A percentile compares a stretch with the other conserved stretches of the same genome.
These are phyloP conservation scores for Cercospora sp. DNA, from an alignment of 2,329 filamentous ascomycete species.

Conservation along the genomic window DNA sequence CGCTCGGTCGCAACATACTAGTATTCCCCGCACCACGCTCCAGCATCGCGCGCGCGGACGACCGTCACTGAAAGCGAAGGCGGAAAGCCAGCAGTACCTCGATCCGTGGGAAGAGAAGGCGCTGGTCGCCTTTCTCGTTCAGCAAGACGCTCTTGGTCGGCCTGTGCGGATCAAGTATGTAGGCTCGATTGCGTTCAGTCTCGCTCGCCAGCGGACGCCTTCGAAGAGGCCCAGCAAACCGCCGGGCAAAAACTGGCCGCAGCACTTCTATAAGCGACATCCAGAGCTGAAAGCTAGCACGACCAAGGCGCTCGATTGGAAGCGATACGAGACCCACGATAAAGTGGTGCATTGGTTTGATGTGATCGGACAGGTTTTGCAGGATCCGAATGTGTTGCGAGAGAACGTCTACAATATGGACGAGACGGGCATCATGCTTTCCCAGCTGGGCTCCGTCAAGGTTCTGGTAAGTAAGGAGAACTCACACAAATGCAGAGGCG, in stretches of 20 bases:
- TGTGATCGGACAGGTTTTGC: slow-evolving; percentile 34
- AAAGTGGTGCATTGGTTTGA: slow-evolving; percentile 39
- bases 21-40: too few relatives aligned
- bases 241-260: slow-evolving; percentile 26
- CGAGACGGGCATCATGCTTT: slow-evolving; percentile 40
- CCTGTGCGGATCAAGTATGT: slow-evolving; percentile 26
- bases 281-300: slow-evolving; percentile 31
- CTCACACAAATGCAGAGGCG: slow-evolving; percentile 30
- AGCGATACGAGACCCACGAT: slow-evolving; percentile 36
- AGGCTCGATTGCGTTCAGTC: slow-evolving; percentile 18
- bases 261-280: slow-evolving; percentile 31
- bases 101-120: slow-evolving; percentile 22
- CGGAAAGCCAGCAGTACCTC: slow-evolving; percentile 23
- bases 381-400: slow-evolving; percentile 29
- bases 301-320: slow-evolving; percentile 33
- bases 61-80: slow-evolving; percentile 22
- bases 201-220: slow-evolving; percentile 15
- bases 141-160: slow-evolving; percentile 15
- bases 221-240: slow-evolving; percentile 13
- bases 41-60: not conserved
- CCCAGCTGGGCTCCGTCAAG: slow-evolving; percentile 34
- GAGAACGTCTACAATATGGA: slow-evolving; percentile 43
- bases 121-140: slow-evolving; percentile 19
- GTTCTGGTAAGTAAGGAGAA: slow-evolving; percentile 37
- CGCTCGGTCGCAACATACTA: too few relatives aligned